These are phyloP conservation scores for Pseudocercospora pini-densiflorae DNA, from an alignment of 2,329 filamentous ascomycete species.

Conservation along the genomic window DNA sequence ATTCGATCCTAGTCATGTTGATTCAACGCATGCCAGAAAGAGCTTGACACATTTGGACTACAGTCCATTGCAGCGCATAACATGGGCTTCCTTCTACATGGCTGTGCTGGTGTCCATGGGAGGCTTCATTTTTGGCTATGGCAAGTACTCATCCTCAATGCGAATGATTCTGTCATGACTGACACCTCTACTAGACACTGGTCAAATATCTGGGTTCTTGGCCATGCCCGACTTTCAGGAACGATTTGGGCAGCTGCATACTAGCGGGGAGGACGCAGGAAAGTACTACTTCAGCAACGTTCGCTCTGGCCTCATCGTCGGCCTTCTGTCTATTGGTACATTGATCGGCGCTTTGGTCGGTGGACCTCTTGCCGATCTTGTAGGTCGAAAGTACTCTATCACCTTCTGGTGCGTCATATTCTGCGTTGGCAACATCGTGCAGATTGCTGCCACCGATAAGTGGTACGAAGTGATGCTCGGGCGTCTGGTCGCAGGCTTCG, in stretches of 20 bases:
- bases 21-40: constrained; percentile 18
- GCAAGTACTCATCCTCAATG: constrained; percentile 1
- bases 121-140: constrained; percentile 35
- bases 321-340: constrained; percentile 62
- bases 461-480: constrained; percentile 71
- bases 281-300: constrained; percentile 57
- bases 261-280: constrained; percentile 9
- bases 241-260: constrained; percentile 55
- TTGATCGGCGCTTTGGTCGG: constrained; percentile 61
- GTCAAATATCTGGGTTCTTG: constrained; percentile 66
- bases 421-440: constrained; percentile 67
- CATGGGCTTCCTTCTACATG: constrained; percentile 37
- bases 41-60: constrained; percentile 24
- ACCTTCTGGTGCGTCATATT: constrained; percentile 65
- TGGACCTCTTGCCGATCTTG: constrained; percentile 63
- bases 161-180: constrained; percentile 27
- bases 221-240: constrained; percentile 60
- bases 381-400: constrained; percentile 67
- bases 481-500: constrained; percentile 66
- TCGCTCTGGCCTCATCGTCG: constrained; percentile 66
- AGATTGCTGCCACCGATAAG: constrained; percentile 60
- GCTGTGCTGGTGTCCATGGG: constrained; percentile 42
- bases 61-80: constrained; percentile 23
- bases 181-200: constrained; percentile 49
- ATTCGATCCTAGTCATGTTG: constrained; percentile 17